A percentile compares a stretch with the other conserved stretches of the same genome.
phyloP scores from a whole-genome alignment of 2,329 filamentous ascomycete species.

The Pseudogymnoascus sp. region DNA sequence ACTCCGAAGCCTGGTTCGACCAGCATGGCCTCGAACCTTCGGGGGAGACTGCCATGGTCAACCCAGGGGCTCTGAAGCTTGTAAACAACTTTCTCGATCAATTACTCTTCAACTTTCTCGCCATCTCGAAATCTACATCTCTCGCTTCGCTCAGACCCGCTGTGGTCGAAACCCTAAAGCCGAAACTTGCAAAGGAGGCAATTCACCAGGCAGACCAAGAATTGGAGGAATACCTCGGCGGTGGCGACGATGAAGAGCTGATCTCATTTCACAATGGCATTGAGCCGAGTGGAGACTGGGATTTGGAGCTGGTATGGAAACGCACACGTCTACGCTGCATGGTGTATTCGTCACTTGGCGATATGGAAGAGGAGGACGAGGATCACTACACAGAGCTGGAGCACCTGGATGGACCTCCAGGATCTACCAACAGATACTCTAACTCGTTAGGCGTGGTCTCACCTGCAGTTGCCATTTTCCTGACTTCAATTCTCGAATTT shows the following conservation, averaged over 20 bases:
- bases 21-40: slow-evolving; percentile 58
- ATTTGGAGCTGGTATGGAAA: slow-evolving; percentile 91
- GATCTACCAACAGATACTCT: slow-evolving; percentile 48
- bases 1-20: slow-evolving; percentile 61
- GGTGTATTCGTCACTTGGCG: slow-evolving; percentile 94
- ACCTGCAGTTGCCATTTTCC: slow-evolving; percentile 86
- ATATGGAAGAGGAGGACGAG: slow-evolving; percentile 97
- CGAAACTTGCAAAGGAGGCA: slow-evolving; percentile 77
- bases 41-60: slow-evolving; percentile 63
- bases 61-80: slow-evolving; percentile 62
- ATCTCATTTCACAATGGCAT: slow-evolving; percentile 44
- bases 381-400: slow-evolving; percentile 80
- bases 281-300: slow-evolving; percentile 57
- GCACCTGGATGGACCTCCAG: slow-evolving; percentile 51
- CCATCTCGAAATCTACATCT: slow-evolving; percentile 67
- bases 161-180: slow-evolving; percentile 78
- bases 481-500: slow-evolving; percentile 90
- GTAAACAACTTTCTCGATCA: slow-evolving; percentile 93
- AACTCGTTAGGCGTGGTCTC: slow-evolving; percentile 59
- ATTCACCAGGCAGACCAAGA: slow-evolving; percentile 79
- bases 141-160: slow-evolving; percentile 70
- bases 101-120: slow-evolving; percentile 83
- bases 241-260: slow-evolving; percentile 65
- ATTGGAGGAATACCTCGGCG: slow-evolving; percentile 77
- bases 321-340: slow-evolving; percentile 87